Base-by-base conservation (phyloP, 2,329 filamentous ascomycete genomes). In the Phialophora macrospora region DNA sequence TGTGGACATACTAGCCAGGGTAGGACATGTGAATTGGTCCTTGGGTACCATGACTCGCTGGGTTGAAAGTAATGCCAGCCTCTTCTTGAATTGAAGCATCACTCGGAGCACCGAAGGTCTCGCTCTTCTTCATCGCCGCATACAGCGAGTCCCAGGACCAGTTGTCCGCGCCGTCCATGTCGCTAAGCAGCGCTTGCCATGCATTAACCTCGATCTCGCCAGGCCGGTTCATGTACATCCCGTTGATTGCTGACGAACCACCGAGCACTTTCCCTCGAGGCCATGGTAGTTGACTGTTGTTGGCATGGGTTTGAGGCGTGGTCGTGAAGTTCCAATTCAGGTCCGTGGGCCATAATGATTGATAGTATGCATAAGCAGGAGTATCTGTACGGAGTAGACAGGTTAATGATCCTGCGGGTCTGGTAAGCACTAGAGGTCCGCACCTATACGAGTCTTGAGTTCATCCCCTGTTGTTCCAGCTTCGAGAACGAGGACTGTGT, bases 21-120 rank as follows among this genome's bases (percentile, higher is more conserved):
- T 82, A 84, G 3, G 80, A 82, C 34, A 81, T 74, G 8, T 83
- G 80, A 32, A 85, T 77, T 1, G 83, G 83, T 0, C 84, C 83
- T 3, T 71, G 70, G 8, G 28, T 76, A 72, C 83, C 83, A 51
- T 84, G 77, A 6, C 77, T 74, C 4, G 70, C 70, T 17, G 70
- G 62, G 54, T 83, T 76, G 55, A 78, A 80, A 2, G 76, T 73
- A 34, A 81, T 75, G 12, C 75, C 73, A 63, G 79, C 77, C 51
- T 78, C 73, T 12, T 74, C 62, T 46, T 75, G 75, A 1, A 80
- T 60, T 4, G 49, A 32, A 6, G 70, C 70, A n/a, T 73, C 64
- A 12, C 73, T 74, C 0, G 81, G 79, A 4, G 76, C 72, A 46
- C 80, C 80, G 67, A 84, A 79, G 6, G 71, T 76, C 62, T 76